A percentile compares a stretch with the other conserved stretches of the same genome.
Evolutionary conservation across 768 basidiomycete species (phyloP).

Genomic region (Coprinopsis marcescibilis): DNA sequence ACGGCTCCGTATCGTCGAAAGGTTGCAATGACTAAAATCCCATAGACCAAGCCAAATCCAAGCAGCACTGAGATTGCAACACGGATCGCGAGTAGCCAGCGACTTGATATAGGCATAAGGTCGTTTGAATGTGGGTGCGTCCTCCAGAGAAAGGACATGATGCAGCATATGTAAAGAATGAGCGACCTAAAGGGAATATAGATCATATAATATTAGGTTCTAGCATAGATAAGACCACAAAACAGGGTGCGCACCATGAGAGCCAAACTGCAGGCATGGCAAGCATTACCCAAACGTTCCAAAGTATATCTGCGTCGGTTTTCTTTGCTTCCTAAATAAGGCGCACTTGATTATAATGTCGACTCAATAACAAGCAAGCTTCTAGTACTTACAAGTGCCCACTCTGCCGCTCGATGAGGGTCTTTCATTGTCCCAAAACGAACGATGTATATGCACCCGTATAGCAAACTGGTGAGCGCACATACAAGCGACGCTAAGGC

Average conservation of each 20-base stretch:
- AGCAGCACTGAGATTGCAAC: constrained; percentile 44
- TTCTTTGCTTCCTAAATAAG: constrained; percentile 46
- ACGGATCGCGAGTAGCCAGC: constrained; percentile 34
- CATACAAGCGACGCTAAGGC: constrained; percentile 52
- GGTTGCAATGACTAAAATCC: constrained; percentile 44
- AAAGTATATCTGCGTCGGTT: constrained; percentile 22
- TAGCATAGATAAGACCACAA: background rate
- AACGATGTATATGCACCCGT: constrained; percentile 56
- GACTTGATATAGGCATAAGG: too few species aligned
- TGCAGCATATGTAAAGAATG: constrained; percentile 47
- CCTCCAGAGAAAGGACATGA: constrained; percentile 59
- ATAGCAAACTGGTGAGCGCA: constrained; percentile 55
- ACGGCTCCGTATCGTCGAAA: constrained; percentile 43
- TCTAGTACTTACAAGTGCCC: background rate
- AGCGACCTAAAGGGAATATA: constrained; percentile 40
- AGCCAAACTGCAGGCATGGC: constrained; percentile 63
- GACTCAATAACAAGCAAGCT: too few species aligned
- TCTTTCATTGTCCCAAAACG: constrained; percentile 56
- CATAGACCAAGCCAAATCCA: constrained; percentile 46
- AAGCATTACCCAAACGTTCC: constrained; percentile 70
- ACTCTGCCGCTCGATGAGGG: background rate
- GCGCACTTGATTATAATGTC: too few species aligned
- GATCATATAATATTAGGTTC: background rate
- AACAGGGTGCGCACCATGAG: constrained; percentile 38
- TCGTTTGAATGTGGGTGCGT: constrained; percentile 35